phyloP scores from a whole-genome alignment of 2,329 filamentous ascomycete genomes.

The Myriosclerotinia scirpicola region DNA sequence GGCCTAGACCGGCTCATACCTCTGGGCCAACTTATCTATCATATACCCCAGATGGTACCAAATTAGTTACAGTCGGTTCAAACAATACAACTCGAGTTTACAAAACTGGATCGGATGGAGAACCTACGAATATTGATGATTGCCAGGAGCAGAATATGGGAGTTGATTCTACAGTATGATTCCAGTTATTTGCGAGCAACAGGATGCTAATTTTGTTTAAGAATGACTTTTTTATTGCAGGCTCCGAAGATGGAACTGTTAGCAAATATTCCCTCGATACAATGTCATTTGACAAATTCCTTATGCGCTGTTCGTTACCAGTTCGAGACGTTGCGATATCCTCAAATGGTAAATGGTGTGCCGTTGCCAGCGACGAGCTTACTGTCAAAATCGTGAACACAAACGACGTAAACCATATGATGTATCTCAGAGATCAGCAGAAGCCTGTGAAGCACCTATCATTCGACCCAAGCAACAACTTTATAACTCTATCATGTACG shows the following conservation, averaged over 20 bases:
- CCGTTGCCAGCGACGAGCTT: slow-evolving; percentile 94
- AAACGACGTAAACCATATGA: slow-evolving; percentile 72
- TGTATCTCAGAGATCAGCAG: slow-evolving; percentile 77
- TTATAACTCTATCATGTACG: slow-evolving; percentile 78
- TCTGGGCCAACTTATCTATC: slow-evolving; percentile 82
- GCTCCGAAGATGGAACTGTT: slow-evolving; percentile 93
- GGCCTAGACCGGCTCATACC: slow-evolving; percentile 72
- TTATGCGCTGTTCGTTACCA: slow-evolving; percentile 81
- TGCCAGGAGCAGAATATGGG: slow-evolving; percentile 82
- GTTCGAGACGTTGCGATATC: slow-evolving; percentile 84
- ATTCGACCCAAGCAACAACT: slow-evolving; percentile 77
- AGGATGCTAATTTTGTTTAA: slow-evolving; percentile 39
- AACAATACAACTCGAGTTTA: slow-evolving; percentile 95
- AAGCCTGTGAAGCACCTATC: slow-evolving; percentile 89
- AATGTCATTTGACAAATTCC: slow-evolving; percentile 73
- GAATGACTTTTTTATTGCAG: slow-evolving; percentile 83
- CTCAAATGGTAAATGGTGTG: slow-evolving; percentile 80
- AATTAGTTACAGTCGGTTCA: slow-evolving; percentile 85
- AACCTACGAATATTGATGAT: slow-evolving; percentile 90
- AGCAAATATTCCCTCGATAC: slow-evolving; percentile 83
- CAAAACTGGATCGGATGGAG: slow-evolving; percentile 85
- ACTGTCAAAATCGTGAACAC: slow-evolving; percentile 87
- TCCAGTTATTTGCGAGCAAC: neutral
- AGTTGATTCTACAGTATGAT: slow-evolving; percentile 64
- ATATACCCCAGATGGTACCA: slow-evolving; percentile 85